Conservation (phyloP, 306 rosid genomes). For the Macrotyloma uniflorum region DNA sequence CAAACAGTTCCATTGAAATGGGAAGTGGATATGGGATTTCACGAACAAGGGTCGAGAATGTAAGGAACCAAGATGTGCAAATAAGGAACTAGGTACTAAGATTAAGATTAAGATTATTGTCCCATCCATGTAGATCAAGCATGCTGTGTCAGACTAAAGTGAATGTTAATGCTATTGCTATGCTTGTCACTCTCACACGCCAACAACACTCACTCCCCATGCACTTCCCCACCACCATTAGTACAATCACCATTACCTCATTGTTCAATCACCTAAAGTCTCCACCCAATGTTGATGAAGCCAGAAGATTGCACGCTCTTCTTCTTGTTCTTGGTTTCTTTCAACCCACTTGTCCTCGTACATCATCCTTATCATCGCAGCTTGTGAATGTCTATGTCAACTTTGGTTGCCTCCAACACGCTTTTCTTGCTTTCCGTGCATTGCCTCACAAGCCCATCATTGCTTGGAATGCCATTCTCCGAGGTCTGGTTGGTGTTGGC, state of each 20-base stretch:
- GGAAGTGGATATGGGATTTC: too few relatives aligned
- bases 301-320: conserved; percentile 47
- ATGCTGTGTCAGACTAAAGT: background rate
- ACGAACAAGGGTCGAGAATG: too few relatives aligned
- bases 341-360: conserved; percentile 32
- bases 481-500: conserved; percentile 32
- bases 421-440: conserved; percentile 36
- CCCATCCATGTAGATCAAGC: background rate
- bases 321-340: conserved; percentile 50
- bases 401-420: conserved; percentile 41
- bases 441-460: conserved; percentile 40
- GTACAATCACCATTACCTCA: background rate
- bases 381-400: conserved; percentile 46
- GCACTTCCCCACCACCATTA: background rate
- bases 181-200: background rate
- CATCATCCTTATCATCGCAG: conserved; percentile 33
- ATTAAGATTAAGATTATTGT: background rate
- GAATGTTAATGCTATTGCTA: background rate
- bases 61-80: background rate
- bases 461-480: conserved; percentile 52
- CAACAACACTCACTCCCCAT: conserved; percentile 29
- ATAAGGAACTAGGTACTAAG: background rate
- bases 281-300: conserved; percentile 44
- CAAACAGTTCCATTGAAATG: too few relatives aligned
- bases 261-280: conserved; percentile 48